Conservation (phyloP, 2,329 filamentous ascomycete species). For the Ceratocystis huliohia region DNA sequence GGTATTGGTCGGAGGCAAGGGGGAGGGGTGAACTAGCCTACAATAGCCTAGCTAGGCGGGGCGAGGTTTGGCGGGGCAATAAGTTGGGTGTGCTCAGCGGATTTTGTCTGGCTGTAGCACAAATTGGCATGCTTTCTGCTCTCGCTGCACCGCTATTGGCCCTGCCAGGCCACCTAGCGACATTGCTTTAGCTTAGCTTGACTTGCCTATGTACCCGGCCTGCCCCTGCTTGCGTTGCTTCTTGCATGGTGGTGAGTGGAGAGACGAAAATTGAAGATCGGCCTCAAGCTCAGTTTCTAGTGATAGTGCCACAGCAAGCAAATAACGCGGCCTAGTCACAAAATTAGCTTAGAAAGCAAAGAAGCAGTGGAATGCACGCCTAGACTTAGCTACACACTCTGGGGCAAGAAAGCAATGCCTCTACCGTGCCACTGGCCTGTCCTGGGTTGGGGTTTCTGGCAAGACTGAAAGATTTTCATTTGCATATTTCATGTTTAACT, state of each 20-base stretch:
- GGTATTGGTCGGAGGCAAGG: neutral
- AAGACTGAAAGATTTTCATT: neutral
- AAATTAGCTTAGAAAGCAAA: no score
- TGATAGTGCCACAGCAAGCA: no score
- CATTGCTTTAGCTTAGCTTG: neutral
- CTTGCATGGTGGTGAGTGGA: neutral
- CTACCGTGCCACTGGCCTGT: no score
- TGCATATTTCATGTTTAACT: neutral
- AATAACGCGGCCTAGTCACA: no score
- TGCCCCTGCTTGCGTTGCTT: neutral
- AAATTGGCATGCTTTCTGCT: neutral
- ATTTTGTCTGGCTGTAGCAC: neutral
- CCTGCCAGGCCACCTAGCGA: no score
- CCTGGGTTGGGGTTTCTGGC: no score
- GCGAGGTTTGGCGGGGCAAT: neutral
- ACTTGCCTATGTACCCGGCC: neutral
- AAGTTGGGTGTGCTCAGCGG: neutral
- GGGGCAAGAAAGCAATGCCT: no score
- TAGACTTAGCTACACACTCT: no score
- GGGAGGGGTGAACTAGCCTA: neutral
- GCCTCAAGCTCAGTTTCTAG: no score
- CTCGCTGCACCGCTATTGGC: no score
- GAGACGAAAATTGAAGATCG: no score
- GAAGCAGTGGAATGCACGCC: no score
- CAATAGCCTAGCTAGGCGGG: neutral